A percentile compares a stretch with the other conserved stretches of the same genome.
These are phyloP conservation scores for Yarrowia sp. DNA, from an alignment of 805 yeast genomes.

Conservation along the genomic window DNA sequence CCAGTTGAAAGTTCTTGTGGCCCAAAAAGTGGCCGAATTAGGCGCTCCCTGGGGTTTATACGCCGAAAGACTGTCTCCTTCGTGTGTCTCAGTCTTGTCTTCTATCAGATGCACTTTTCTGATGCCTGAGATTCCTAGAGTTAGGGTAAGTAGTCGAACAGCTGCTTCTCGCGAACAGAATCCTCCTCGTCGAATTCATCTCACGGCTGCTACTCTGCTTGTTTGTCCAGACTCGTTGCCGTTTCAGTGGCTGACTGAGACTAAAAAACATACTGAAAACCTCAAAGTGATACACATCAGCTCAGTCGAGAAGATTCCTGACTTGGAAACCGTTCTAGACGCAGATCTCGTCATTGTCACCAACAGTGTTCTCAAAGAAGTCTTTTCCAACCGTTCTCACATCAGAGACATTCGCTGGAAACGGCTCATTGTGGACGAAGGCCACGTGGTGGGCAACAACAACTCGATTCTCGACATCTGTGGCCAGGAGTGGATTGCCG, in stretches of 20 bases:
- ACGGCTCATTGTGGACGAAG: constrained; percentile 69
- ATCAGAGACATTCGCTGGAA: constrained; percentile 11
- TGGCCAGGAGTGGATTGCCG: constrained; percentile 50
- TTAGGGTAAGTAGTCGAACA: neutral
- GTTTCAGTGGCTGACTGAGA: constrained; percentile 4
- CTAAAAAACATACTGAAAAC: neutral
- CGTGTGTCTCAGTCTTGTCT: neutral
- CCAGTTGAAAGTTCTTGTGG: neutral
- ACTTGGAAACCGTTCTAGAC: neutral
- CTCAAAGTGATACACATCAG: neutral
- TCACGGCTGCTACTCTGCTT: neutral
- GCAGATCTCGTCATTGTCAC: neutral
- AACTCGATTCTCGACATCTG: constrained; percentile 49
- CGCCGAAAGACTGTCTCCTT: neutral
- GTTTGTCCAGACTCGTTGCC: constrained; percentile 4
- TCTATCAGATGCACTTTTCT: constrained; percentile 5
- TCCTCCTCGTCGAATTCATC: neutral
- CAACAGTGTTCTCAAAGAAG: neutral
- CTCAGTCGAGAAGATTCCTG: neutral
- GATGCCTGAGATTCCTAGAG: neutral
- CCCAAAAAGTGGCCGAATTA: neutral
- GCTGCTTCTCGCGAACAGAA: neutral
- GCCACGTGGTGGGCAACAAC: constrained; percentile 55
- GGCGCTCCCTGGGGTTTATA: constrained; percentile 4
- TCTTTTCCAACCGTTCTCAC: neutral